These are phyloP conservation scores for Theileria sp. DNA, from an alignment of 169 alveolate species.

Conservation along the genomic window DNA sequence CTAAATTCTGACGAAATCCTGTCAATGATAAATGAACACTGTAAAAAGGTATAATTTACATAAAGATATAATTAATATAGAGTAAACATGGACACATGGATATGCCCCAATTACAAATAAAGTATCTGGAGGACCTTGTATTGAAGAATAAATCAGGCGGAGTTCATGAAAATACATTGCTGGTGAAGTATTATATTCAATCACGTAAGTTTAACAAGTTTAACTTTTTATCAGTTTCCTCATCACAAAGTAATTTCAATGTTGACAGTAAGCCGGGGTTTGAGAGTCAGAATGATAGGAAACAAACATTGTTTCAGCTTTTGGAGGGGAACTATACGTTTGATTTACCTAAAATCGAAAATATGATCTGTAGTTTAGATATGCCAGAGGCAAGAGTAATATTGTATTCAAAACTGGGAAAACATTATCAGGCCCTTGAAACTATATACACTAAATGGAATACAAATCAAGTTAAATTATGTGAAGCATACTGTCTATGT, in stretches of 20 bases:
- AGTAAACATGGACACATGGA: constrained; percentile 10
- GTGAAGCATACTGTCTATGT: constrained; percentile 67
- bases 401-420: constrained; percentile 30
- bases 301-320: constrained; percentile 25
- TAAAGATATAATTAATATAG: background rate
- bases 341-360: constrained; percentile 41
- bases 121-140: constrained; percentile 60
- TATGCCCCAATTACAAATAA: constrained; percentile 33
- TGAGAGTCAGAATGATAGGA: background rate
- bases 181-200: constrained; percentile 48
- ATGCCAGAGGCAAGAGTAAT: constrained; percentile 45
- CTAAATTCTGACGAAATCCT: constrained; percentile 46
- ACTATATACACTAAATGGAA: constrained; percentile 26
- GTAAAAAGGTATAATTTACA: constrained; percentile 24
- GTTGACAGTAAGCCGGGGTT: constrained; percentile 21
- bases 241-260: constrained; percentile 11
- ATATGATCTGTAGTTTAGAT: constrained; percentile 27
- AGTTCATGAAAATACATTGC: constrained; percentile 54
- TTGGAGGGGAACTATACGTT: constrained; percentile 55
- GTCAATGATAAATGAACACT: constrained; percentile 38
- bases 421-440: constrained; percentile 47
- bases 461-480: constrained; percentile 17
- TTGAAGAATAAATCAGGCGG: constrained; percentile 44
- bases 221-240: constrained; percentile 19
- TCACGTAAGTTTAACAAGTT: constrained; percentile 32